These are phyloP conservation scores for Pythium utonaiense DNA, from an alignment of 352 stramenopile species.

Conservation along the genomic window DNA sequence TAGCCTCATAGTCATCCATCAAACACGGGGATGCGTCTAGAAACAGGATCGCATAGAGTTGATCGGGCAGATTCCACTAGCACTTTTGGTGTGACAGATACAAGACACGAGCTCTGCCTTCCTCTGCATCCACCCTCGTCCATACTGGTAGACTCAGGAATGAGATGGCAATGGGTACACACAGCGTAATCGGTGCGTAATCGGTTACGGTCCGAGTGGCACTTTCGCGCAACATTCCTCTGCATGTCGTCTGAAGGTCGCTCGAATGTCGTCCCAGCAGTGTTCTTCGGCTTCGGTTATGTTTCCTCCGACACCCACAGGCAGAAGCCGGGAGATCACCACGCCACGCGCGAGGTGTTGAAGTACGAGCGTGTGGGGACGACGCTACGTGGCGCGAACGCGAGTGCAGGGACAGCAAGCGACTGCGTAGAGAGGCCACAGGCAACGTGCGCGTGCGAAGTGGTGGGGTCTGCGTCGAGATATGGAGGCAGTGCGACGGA, in stretches of 20 bases:
- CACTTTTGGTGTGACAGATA: no score
- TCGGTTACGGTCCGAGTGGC: background rate
- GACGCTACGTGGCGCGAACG: background rate
- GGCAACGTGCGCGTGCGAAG: background rate
- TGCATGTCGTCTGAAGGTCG: slow-evolving; percentile 7
- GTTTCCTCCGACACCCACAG: background rate
- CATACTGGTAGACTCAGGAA: background rate
- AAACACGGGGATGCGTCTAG: no score
- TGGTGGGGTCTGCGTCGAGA: background rate
- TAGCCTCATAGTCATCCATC: no score
- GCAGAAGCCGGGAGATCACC: slow-evolving; percentile 2
- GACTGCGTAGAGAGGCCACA: background rate
- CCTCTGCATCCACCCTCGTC: background rate
- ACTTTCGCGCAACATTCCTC: background rate
- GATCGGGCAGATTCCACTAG: no score
- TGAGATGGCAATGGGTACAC: background rate
- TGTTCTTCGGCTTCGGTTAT: slow-evolving; percentile 18
- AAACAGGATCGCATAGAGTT: no score
- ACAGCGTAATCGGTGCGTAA: background rate
- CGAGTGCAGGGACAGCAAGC: background rate
- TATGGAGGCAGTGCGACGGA: slow-evolving; percentile 28
- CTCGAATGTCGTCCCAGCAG: slow-evolving; percentile 12
- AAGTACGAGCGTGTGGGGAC: background rate
- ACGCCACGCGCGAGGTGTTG: background rate
- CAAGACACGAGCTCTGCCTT: no score